Base-by-base conservation (phyloP, 2,329 filamentous ascomycete species). In the Ophidiomyces ophidiicola region DNA sequence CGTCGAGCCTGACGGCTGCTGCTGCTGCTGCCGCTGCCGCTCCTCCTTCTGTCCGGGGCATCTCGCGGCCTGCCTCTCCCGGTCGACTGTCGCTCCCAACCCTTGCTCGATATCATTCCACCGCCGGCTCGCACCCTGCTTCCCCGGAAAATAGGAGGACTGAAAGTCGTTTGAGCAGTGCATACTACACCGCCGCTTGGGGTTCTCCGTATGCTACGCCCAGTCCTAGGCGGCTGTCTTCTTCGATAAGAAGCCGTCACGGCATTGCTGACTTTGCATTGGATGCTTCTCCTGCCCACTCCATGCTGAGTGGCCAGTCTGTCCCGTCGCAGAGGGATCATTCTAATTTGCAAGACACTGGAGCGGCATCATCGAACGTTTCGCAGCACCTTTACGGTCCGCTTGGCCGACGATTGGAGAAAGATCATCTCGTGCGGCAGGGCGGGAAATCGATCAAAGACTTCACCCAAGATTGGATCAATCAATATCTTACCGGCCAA, bases 401-500 rank as follows among this genome's bases (percentile, higher is more conserved):
- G n/a, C 45, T 54, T 31, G 48, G 50, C 25, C 52, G 50, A 28
- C 34, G 33, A 12, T 35, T 45, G 20, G 34, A 43, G 25, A 52
- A 52, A 17, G 48, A 53, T 12, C 44, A 42, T 28, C 17, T 34
- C 10, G 26, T 35, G 30, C 36, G 42, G 24, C 53, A 50, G 46
- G 52, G 46, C 41, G 56, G 52, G 19, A 59, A 56, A 34, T 58
- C 61, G 1, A 61, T 62, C 42, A 56, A 57, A 46, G 76, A 79
- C 43, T 71, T 87, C 39, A 85, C 81, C 0, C 80, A 87, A 58
- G 81, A 86, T 65, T 88, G 83, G 83, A 85, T 90, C 48, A 80
- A 82, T 44, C 80, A 83, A 45, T 84, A 87, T 54, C 78, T 83
- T n/a, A 72, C 78, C n/a, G 72, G 74, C 47, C 75, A 80, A 48